Percentiles rank a stretch among this genome's conserved stretches.
These are phyloP conservation scores for Daldinia caldariorum DNA, from an alignment of 495 filamentous ascomycete genomes.

Conservation along the genomic window DNA sequence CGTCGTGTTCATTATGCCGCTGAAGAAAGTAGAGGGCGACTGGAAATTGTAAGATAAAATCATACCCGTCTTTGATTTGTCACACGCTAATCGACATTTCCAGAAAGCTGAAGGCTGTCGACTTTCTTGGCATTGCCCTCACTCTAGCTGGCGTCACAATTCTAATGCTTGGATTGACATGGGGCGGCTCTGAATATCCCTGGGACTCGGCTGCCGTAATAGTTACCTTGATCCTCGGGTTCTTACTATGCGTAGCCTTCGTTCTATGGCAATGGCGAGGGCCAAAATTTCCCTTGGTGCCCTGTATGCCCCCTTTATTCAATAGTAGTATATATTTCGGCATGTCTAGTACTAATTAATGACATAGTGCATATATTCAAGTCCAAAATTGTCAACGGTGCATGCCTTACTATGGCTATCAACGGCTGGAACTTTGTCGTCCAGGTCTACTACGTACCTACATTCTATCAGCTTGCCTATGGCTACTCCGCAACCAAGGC, in stretches of 20 bases:
- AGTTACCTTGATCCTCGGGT: constrained; percentile 58
- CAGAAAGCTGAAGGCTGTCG: constrained; percentile 60
- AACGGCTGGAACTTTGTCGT: constrained; percentile 66
- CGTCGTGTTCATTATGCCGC: constrained; percentile 63
- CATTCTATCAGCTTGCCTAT: constrained; percentile 65
- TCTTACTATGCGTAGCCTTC: constrained; percentile 55
- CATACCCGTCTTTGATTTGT: neutral
- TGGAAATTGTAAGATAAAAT: constrained; percentile 53
- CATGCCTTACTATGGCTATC: constrained; percentile 64
- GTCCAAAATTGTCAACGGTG: constrained; percentile 60
- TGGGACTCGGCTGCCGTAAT: constrained; percentile 63
- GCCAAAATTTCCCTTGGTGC: constrained; percentile 48
- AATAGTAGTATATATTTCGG: neutral
- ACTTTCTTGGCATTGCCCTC: constrained; percentile 52
- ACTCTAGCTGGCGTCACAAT: constrained; percentile 36
- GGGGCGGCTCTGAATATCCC: constrained; percentile 62
- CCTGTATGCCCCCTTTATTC: constrained; percentile 38
- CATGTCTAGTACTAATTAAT: constrained; percentile 42
- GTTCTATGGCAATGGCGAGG: constrained; percentile 62
- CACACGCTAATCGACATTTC: constrained; percentile 8
- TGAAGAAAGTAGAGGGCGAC: constrained; percentile 59
- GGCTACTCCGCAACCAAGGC: constrained; percentile 61
- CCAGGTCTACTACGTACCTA: constrained; percentile 65
- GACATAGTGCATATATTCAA: constrained; percentile 62
- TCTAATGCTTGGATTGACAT: constrained; percentile 55